A percentile compares a stretch with the other conserved stretches of the same genome.
Conservation (phyloP, 2,329 filamentous ascomycete genomes). For the Paecilomyces sp. region DNA sequence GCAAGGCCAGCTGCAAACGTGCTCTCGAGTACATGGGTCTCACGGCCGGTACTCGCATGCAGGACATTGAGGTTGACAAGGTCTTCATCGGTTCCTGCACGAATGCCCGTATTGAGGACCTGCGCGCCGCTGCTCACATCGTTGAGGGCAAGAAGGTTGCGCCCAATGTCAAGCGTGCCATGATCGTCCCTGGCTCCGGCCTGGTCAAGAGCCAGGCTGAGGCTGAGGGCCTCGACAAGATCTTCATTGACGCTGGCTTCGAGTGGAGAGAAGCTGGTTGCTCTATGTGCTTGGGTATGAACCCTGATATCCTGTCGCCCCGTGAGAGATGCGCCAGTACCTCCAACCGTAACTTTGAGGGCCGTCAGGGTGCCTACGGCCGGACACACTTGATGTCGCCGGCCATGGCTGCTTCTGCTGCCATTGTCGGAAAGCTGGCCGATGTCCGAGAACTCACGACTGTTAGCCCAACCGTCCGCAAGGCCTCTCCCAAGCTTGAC, state of each 20-base stretch:
- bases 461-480: slow-evolving; percentile 35
- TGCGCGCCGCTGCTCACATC: slow-evolving; percentile 77
- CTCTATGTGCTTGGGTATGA: slow-evolving; percentile 99
- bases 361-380: slow-evolving; percentile 83
- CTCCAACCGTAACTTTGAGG: slow-evolving; percentile 96
- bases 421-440: slow-evolving; percentile 81
- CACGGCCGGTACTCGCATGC: slow-evolving; percentile 75
- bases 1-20: slow-evolving; percentile 71
- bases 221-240: slow-evolving; percentile 82
- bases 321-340: slow-evolving; percentile 91
- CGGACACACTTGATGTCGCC: slow-evolving; percentile 96
- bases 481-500: slow-evolving; percentile 52
- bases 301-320: slow-evolving; percentile 90
- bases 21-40: slow-evolving; percentile 97
- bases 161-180: slow-evolving; percentile 80
- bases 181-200: slow-evolving; percentile 94
- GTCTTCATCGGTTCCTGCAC: slow-evolving; percentile 98
- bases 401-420: slow-evolving; percentile 89
- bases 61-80: slow-evolving; percentile 90
- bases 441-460: slow-evolving; percentile 76
- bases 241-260: slow-evolving; percentile 86
- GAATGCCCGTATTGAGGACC: slow-evolving; percentile 92
- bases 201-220: slow-evolving; percentile 90
- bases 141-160: slow-evolving; percentile 85
- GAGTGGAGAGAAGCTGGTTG: slow-evolving; percentile 98